Evolutionary conservation across 441 rosid genomes (phyloP).

Genomic region (Mallotus japonicus): DNA sequence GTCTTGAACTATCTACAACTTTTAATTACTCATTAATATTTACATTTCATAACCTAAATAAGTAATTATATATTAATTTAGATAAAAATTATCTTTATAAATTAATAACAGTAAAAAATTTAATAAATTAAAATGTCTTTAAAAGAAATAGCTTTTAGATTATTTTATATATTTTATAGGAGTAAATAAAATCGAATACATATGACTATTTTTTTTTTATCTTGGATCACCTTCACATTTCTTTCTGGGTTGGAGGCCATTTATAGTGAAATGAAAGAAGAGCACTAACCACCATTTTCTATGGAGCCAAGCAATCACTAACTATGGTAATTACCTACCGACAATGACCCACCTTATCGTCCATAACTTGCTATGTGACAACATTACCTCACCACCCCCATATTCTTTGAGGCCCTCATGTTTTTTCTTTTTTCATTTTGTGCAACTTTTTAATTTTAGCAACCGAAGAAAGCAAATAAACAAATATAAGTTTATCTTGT

Average conservation of each 20-base stretch:
- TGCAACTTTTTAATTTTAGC: background rate
- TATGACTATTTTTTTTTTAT: background rate
- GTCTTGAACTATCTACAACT: too few species aligned
- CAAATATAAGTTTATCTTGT: background rate
- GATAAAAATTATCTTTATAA: too few species aligned
- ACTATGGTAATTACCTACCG: background rate
- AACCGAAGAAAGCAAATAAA: background rate
- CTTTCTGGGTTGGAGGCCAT: background rate
- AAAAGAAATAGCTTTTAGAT: too few species aligned
- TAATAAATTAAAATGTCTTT: too few species aligned
- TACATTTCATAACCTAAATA: too few species aligned
- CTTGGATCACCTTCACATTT: background rate
- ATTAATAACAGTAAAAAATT: too few species aligned
- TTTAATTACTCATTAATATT: too few species aligned
- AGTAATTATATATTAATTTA: too few species aligned
- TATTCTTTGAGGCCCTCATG: background rate
- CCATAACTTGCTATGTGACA: background rate
- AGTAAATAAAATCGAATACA: too few species aligned
- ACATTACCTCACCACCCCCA: background rate
- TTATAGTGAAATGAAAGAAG: conserved; percentile 16
- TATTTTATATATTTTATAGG: too few species aligned
- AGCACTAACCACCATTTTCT: conserved; percentile 12
- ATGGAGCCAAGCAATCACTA: conserved; percentile 18
- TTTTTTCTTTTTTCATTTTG: too few species aligned
- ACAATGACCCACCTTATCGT: background rate